A percentile compares a stretch with the other conserved stretches of the same genome.
Conservation (phyloP, 2,329 filamentous ascomycete species). For the Emericellopsis cladophorae region DNA sequence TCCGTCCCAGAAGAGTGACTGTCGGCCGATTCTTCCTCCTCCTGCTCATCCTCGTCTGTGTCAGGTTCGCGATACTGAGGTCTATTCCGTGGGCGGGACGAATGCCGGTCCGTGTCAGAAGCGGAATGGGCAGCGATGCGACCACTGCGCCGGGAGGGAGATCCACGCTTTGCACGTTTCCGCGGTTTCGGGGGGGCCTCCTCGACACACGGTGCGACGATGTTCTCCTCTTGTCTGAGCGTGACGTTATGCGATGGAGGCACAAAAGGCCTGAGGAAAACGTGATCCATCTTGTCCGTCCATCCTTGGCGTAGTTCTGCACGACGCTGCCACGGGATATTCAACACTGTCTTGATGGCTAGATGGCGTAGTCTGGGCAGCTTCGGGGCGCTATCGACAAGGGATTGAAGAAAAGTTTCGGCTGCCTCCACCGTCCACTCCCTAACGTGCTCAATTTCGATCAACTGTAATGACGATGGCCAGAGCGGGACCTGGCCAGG, state of each 20-base stretch:
- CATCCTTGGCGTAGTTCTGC: slow-evolving; percentile 69
- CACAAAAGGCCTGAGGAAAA: slow-evolving; percentile 44
- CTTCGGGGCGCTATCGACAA: slow-evolving; percentile 57
- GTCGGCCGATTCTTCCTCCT: slow-evolving; percentile 4
- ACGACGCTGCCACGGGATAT: slow-evolving; percentile 71
- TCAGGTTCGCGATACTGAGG: slow-evolving; percentile 29
- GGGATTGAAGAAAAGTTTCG: slow-evolving; percentile 64
- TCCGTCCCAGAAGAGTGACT: slow-evolving; percentile 2
- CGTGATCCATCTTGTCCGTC: slow-evolving; percentile 54
- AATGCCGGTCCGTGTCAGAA: slow-evolving; percentile 10
- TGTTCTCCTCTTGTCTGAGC: slow-evolving; percentile 5
- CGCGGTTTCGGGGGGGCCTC: slow-evolving; percentile 6
- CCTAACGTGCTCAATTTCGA: slow-evolving; percentile 68
- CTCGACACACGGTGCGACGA: background rate
- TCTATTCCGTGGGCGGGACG: slow-evolving; percentile 1
- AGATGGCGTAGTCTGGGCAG: slow-evolving; percentile 58
- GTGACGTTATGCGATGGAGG: slow-evolving; percentile 21
- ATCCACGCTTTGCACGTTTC: slow-evolving; percentile 7
- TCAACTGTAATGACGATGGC: slow-evolving; percentile 56
- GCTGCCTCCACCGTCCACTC: slow-evolving; percentile 61
- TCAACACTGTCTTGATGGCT: slow-evolving; percentile 63
- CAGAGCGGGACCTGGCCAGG: slow-evolving; percentile 59
- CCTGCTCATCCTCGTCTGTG: slow-evolving; percentile 25
- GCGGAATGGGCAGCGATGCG: slow-evolving; percentile 16
- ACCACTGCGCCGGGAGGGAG: slow-evolving; percentile 21